Percentiles rank a stretch among this genome's conserved stretches.
Evolutionary conservation across 441 rosid genomes (phyloP).

Genomic region (Brassica balearica): DNA sequence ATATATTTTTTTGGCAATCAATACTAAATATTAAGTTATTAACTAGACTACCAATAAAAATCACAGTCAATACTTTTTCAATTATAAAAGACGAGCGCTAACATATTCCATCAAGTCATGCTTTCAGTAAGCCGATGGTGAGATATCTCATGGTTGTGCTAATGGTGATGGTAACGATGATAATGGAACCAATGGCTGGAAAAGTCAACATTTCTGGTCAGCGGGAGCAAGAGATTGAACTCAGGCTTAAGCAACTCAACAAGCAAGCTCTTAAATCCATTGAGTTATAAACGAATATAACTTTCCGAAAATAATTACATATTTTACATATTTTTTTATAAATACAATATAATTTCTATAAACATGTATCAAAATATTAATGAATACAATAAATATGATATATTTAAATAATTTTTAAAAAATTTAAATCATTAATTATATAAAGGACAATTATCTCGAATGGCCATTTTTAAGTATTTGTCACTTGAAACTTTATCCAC

Average conservation of each 20-base stretch:
- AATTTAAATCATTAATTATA: neutral
- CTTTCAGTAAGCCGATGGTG: neutral
- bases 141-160: neutral
- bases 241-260: constrained; percentile 19
- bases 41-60: neutral
- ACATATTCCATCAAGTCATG: neutral
- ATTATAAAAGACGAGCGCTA: neutral
- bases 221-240: constrained; percentile 16
- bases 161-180: neutral
- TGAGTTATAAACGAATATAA: constrained; percentile 1
- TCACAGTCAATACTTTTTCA: neutral
- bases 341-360: neutral
- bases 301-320: neutral
- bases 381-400: neutral
- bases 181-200: constrained; percentile 1
- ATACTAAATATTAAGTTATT: too few species aligned
- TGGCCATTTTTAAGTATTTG: too few species aligned
- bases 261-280: constrained; percentile 9
- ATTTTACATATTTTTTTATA: neutral
- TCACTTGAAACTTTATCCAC: too few species aligned
- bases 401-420: neutral
- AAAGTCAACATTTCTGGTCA: neutral
- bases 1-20: too few species aligned
- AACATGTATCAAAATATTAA: neutral
- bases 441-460: too few species aligned